Conservation (phyloP, 2,329 filamentous ascomycete species). For the Didymella keratinophila region DNA sequence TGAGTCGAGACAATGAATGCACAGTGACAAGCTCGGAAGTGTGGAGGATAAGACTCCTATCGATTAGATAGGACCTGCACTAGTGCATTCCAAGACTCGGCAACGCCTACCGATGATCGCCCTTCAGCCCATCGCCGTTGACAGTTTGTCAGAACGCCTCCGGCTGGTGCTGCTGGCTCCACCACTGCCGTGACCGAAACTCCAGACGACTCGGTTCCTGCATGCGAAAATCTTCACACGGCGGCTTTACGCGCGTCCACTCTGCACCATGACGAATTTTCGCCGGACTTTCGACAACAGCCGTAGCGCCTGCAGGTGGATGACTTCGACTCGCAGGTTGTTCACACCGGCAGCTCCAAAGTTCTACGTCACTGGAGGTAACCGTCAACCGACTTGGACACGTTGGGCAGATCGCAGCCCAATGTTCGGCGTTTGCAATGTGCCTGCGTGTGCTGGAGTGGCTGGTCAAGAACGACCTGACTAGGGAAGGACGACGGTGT, state of each 20-base stretch:
- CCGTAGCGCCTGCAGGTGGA: constrained; percentile 1
- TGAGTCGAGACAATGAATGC: constrained; percentile 1
- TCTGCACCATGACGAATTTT: constrained; percentile 16
- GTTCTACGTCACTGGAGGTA: neutral
- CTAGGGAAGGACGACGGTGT: neutral
- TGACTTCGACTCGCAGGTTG: neutral
- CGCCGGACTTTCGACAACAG: constrained; percentile 4
- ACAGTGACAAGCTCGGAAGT: neutral
- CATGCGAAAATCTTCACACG: constrained; percentile 1
- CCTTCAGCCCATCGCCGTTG: constrained; percentile 9
- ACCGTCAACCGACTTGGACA: neutral
- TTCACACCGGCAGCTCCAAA: neutral
- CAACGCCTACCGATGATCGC: constrained; percentile 17
- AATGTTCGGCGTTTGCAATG: neutral
- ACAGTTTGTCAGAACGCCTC: constrained; percentile 6
- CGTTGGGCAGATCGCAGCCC: neutral
- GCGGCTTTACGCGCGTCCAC: constrained; percentile 15
- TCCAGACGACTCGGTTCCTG: constrained; percentile 5
- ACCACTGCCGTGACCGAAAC: neutral
- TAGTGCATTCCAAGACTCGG: constrained; percentile 19
- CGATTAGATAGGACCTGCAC: constrained; percentile 34
- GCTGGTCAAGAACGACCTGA: neutral
- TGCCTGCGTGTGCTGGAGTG: neutral
- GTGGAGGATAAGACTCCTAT: constrained; percentile 31
- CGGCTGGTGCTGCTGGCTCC: constrained; percentile 7